Percentiles rank a stretch among this genome's conserved stretches.
Conservation (phyloP, 2,329 filamentous ascomycete species). For the Fusarium fracticaudum region DNA sequence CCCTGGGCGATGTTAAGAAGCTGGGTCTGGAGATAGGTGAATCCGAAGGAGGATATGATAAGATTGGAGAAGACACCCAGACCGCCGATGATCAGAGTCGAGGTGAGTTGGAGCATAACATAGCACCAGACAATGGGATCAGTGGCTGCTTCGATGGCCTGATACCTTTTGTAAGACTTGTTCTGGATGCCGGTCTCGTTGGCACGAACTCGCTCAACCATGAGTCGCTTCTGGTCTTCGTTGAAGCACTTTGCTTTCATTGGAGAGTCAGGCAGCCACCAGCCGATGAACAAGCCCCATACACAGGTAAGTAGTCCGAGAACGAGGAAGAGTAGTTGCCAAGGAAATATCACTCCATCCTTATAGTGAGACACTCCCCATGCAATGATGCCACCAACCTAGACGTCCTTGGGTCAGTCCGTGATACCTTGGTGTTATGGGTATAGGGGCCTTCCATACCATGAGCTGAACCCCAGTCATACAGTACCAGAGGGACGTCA, state of each 20-base stretch:
- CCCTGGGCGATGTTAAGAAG: background rate
- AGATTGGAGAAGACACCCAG: background rate
- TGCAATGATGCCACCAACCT: background rate
- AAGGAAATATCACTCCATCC: background rate
- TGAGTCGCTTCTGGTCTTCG: background rate
- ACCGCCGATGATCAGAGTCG: background rate
- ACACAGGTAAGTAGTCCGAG: background rate
- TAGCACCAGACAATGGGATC: background rate
- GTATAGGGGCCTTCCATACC: background rate
- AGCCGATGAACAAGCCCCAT: background rate
- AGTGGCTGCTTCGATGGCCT: background rate
- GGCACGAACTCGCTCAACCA: background rate
- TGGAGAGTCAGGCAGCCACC: background rate
- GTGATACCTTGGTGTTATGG: background rate
- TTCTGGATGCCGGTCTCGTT: background rate
- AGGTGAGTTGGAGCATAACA: background rate
- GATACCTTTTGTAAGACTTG: background rate
- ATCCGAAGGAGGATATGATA: slow-evolving; percentile 5
- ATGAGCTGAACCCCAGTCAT: background rate
- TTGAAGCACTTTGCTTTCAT: background rate
- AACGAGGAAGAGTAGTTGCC: background rate
- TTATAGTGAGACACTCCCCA: background rate
- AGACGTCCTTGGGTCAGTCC: background rate
- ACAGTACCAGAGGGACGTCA: background rate
- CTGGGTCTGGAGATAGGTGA: slow-evolving; percentile 14